These are phyloP conservation scores for Thelonectria discophora DNA, from an alignment of 2,329 filamentous ascomycete genomes.

Conservation along the genomic window DNA sequence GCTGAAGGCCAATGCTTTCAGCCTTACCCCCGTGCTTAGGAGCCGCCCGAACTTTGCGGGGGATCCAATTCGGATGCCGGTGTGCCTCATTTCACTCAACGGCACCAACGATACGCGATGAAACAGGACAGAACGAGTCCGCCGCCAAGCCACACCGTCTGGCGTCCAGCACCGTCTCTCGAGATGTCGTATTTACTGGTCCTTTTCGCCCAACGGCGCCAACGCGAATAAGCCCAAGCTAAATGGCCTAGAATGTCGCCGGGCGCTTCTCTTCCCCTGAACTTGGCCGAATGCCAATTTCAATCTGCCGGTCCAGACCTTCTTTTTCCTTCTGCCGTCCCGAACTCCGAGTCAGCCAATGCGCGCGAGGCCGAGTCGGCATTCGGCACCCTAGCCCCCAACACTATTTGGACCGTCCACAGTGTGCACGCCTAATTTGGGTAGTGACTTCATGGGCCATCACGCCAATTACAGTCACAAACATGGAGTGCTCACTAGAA, in stretches of 20 bases:
- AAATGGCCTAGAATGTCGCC: background rate
- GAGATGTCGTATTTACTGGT: background rate
- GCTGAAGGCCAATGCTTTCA: background rate
- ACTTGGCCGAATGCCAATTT: background rate
- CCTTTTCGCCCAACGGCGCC: background rate
- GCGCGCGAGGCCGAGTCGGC: background rate
- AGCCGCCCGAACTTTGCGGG: background rate
- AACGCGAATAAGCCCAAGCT: background rate
- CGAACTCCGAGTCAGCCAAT: background rate
- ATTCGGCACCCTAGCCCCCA: background rate
- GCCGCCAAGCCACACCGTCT: background rate
- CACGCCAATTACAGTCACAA: background rate
- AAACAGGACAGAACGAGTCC: background rate
- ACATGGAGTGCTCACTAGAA: too few species aligned
- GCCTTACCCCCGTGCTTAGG: background rate
- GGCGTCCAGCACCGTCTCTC: background rate
- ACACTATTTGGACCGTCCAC: background rate
- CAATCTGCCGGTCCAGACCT: background rate
- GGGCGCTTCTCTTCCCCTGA: background rate
- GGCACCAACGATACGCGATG: background rate
- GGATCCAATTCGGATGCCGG: background rate
- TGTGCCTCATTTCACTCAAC: background rate
- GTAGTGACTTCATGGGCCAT: background rate
- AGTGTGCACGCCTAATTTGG: too few species aligned
- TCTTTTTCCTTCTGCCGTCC: background rate